Base-by-base conservation (phyloP, 2,329 filamentous ascomycete species). In the Penicillium thymicola region DNA sequence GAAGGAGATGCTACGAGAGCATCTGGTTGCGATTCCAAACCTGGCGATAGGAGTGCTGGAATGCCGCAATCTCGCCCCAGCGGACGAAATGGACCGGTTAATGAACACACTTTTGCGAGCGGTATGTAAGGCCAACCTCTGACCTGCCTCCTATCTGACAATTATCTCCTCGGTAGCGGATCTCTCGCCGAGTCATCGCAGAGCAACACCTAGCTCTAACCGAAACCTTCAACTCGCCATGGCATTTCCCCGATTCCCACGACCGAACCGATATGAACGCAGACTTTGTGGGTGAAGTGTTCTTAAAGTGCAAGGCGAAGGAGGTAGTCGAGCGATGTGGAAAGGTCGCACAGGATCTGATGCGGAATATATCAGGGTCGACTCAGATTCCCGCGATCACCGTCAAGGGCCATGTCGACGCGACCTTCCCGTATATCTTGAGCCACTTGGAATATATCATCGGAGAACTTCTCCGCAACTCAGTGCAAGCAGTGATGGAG, bases 381-480 rank as follows among this genome's bases (percentile, higher is more conserved):
- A 81, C 87, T 53, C 78, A 81, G 49, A 82, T 99, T 2, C 94
- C 94, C 5, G 85, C 92, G 61, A 89, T 99, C 73, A 85, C 83
- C 45, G 81, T 99, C 55, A 83, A 89, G 60, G 94, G 95, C 23
- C 92, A 99, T 70, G 81, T 94, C 2, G 86, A 90, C 30, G 92
- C 92, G 5, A 96, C 87, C 32, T 99, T 99, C 70, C 94, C 95
- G 1, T 99, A 97, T 69, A 97, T 99, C 62, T 84, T 96, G 50
- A 94, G 88, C 69, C 94, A 97, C 72, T 83, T 99, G 50, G 93
- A 99, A 76, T 99, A 99, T 75, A 97, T 99, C 66, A 85, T 99
- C 55, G 92, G 94, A 50, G 94, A 99, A 77, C 85, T 99, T 23
- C 81, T 99, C 25, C 88, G 94, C 37, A 99, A 99, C 76, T 95